Percentiles rank a stretch among this genome's conserved stretches.
phyloP scores from a whole-genome alignment of 805 yeast species.

The Lachancea sp. region DNA sequence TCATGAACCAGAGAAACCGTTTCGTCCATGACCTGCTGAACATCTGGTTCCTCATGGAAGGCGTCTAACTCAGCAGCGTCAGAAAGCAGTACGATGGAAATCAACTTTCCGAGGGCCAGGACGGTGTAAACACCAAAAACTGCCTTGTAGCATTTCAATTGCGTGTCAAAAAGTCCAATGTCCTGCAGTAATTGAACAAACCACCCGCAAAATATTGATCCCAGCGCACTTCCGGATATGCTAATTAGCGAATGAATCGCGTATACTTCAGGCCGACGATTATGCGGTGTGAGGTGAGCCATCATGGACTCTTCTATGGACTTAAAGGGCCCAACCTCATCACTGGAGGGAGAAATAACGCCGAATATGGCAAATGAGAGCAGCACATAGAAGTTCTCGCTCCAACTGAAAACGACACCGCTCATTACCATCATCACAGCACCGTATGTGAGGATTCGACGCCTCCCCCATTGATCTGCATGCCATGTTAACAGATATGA shows the following conservation, averaged over 20 bases:
- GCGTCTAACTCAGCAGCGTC: constrained; percentile 45
- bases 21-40: constrained; percentile 19
- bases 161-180: constrained; percentile 31
- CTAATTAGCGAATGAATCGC: constrained; percentile 68
- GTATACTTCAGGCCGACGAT: constrained; percentile 62
- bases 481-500: constrained; percentile 71
- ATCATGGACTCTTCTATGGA: constrained; percentile 78
- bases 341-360: constrained; percentile 84
- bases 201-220: constrained; percentile 59
- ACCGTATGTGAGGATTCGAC: constrained; percentile 57
- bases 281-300: constrained; percentile 67
- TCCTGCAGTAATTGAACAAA: constrained; percentile 43
- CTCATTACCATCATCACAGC: constrained; percentile 60
- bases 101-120: constrained; percentile 48
- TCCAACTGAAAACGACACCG: constrained; percentile 58
- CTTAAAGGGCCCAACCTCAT: constrained; percentile 86
- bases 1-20: constrained; percentile 23
- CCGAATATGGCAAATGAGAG: constrained; percentile 72
- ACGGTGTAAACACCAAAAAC: constrained; percentile 52
- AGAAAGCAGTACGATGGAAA: constrained; percentile 45
- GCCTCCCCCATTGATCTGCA: constrained; percentile 65
- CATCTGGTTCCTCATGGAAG: constrained; percentile 15
- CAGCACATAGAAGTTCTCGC: constrained; percentile 47
- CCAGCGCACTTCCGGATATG: constrained; percentile 67
- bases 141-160: constrained; percentile 44